Evolutionary conservation across 306 rosid genomes (phyloP).

Genomic region (Lathyrus aphaca): DNA sequence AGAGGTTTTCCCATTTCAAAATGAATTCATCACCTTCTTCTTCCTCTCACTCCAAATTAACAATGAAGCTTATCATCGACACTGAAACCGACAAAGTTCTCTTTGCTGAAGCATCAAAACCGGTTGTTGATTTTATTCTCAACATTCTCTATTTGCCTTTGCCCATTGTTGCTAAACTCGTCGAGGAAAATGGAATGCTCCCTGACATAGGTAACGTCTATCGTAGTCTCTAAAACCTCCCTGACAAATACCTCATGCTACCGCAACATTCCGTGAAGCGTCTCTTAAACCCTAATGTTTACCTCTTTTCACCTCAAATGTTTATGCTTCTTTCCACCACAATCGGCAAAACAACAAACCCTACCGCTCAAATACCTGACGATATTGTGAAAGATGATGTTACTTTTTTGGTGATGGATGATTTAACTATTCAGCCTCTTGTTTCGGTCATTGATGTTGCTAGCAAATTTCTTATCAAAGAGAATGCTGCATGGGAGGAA

Average conservation of each 20-base stretch:
- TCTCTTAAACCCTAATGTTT: constrained; percentile 33
- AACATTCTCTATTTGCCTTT: constrained; percentile 44
- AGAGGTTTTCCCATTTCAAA: neutral
- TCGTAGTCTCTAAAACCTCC: constrained; percentile 42
- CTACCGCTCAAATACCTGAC: neutral
- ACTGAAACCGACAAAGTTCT: constrained; percentile 34
- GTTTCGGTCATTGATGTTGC: constrained; percentile 30
- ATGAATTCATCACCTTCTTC: neutral
- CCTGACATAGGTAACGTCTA: constrained; percentile 50
- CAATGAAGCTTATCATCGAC: constrained; percentile 49
- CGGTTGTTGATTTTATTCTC: constrained; percentile 49
- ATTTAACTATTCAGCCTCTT: constrained; percentile 38
- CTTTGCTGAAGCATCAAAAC: constrained; percentile 57
- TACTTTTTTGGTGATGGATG: constrained; percentile 51
- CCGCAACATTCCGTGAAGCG: constrained; percentile 33
- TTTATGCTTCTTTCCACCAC: neutral
- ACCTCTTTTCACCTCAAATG: neutral
- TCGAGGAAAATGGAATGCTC: constrained; percentile 38
- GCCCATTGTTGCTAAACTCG: constrained; percentile 18
- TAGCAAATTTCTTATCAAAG: constrained; percentile 33
- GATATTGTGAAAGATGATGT: constrained; percentile 44
- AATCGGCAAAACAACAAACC: no score
- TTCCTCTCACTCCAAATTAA: constrained; percentile 21
- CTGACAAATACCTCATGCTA: constrained; percentile 43
- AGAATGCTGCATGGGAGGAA: constrained; percentile 33